Base-by-base conservation (phyloP, 352 stramenopile species). In the Pythium coloratum region DNA sequence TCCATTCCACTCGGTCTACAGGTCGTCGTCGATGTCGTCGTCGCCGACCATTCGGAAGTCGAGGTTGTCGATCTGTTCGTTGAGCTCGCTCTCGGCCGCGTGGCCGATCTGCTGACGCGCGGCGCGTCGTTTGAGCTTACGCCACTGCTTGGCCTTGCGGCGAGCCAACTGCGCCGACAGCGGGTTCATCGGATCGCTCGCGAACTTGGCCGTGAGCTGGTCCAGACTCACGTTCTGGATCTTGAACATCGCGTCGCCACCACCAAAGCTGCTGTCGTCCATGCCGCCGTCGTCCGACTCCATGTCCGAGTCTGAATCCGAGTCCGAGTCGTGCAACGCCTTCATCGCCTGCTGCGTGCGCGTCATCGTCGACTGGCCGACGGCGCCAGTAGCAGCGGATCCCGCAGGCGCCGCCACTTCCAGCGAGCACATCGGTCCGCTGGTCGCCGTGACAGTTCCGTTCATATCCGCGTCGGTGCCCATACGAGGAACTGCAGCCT, bases 41-140 rank as follows among this genome's bases (percentile, higher is more conserved):
- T 60, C 53, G 46, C 60, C 50, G 16, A 53, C 65, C 44, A 82
- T 74, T 32, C 72, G 73, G 55, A 84, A 72, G 24, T 78, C 73
- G 34, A 89, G 72, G 69, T 62, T 85, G 42, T 81, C 71, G 46
- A 93, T 83, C 46, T 90, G 76, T 42, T 75, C 73, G 61, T 82
- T 88, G 61, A 93, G 79, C 42, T 75, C 78, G 40, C 50, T 76
- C 73, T 91, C 85, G 6, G 76, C 70, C 6, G 76, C 74, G 0
- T 71, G 59, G 49, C 80, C 77, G n/a, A 91, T 73, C 44, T 90
- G 80, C 59, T 89, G 81, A 2, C 76, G 73, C 26, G 77, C 77
- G n/a, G 80, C 77, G 28, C 81, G 80, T 6, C 84, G 81, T 64
- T 93, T 93, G 26, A 90, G 78, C 62, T 93, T 93, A 46, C 84